Base-by-base conservation (phyloP, 176 grass and related monocot species). In the Saccharum officinarum region DNA sequence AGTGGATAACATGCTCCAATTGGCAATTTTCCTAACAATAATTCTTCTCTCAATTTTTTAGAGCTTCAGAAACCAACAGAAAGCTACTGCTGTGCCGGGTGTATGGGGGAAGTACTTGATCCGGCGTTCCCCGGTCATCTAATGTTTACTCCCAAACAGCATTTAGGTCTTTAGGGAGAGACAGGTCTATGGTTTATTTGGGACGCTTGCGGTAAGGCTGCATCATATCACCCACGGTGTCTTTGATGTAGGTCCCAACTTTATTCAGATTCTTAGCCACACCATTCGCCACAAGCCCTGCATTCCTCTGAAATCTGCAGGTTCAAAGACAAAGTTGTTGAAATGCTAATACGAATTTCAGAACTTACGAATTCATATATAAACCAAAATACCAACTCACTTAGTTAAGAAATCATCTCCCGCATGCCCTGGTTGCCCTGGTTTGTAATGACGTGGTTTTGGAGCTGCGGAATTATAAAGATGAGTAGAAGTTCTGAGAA, bases 251-350 rank as follows among this genome's bases (percentile, higher is more conserved):
- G 30, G 91, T 87, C 18, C 91, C 93, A 74, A 92, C 89, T 94
- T 63, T 98, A 77, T 94, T 87, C 75, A 98, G 75, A 66, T 98
- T 95, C 80, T 80, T 87, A 76, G 54, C 86, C 69, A 98, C 96
- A 23, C 96, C 96, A 25, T 82, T 93, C 18, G 93, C 93, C 78
- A 98, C 96, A 79, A 98, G 80, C 18, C 89, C 91, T 10, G 87
- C 80, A 89, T 93, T 98, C 79, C 93, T 87, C 31, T 87, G 87
- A 90, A 98, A 94, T 83, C 96, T 98, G 89, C 73, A 86, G 47
- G 77, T 78, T 76, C 76, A 68, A 52, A 62, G 23, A 80, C 71
- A 80, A 69, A 17, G 5, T 4, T 13, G 42, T 38, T 64, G 77
- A 61, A 40, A 40, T 54, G 25, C 61, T 66, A 5, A 85, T 70